Conservation (phyloP, 1,139 yeast genomes). For the Suhomyces coccinellae region DNA sequence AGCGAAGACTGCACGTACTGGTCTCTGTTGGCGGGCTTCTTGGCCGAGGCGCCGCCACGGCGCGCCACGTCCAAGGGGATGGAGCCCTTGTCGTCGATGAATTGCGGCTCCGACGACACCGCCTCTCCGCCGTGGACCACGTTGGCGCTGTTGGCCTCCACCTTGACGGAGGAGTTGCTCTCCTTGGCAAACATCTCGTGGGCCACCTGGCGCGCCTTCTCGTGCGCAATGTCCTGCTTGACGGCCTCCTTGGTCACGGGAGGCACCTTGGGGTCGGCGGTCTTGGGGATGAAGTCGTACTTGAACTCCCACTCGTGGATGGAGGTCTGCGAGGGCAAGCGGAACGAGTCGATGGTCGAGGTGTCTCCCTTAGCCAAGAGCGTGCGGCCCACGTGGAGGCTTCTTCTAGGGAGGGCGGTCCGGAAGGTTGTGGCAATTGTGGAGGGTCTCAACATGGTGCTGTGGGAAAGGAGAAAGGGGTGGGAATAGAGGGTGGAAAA, state of each 20-base stretch:
- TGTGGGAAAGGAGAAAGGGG: not conserved
- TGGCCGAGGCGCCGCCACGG: conserved; percentile 12
- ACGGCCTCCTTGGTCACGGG: conserved; percentile 54
- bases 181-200: conserved; percentile 42
- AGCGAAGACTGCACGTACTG: conserved; percentile 45
- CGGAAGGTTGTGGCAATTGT: conserved; percentile 2
- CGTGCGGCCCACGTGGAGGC: not conserved
- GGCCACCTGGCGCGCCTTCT: conserved; percentile 43
- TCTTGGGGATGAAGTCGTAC: conserved; percentile 50
- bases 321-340: conserved; percentile 49
- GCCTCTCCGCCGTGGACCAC: conserved; percentile 49
- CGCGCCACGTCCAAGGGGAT: conserved; percentile 19
- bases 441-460: conserved; percentile 4
- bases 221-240: conserved; percentile 48
- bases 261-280: conserved; percentile 50
- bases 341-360: conserved; percentile 47
- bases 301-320: conserved; percentile 53
- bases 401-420: not conserved
- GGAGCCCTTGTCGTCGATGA: conserved; percentile 36
- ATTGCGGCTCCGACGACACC: conserved; percentile 42
- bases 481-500: not conserved
- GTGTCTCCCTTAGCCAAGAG: conserved; percentile 42
- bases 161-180: conserved; percentile 40
- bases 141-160: conserved; percentile 44
- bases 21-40: conserved; percentile 43